A percentile compares a stretch with the other conserved stretches of the same genome.
Evolutionary conservation across 2,329 filamentous ascomycete genomes (phyloP).

Genomic region (Nannizziopsis barbatae): DNA sequence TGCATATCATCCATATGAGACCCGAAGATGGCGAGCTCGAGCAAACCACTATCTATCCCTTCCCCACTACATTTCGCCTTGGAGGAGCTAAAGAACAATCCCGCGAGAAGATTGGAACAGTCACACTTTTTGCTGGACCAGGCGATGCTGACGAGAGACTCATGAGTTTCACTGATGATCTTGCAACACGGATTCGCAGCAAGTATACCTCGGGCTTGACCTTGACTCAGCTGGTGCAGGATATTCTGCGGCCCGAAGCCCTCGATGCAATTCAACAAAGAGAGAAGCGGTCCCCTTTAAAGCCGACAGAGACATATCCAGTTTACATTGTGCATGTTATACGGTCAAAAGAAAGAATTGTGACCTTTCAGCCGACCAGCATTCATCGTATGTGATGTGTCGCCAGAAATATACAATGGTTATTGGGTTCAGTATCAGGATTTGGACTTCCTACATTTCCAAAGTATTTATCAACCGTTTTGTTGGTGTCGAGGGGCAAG

Average conservation of each 20-base stretch:
- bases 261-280: conserved; percentile 10
- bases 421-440: no score
- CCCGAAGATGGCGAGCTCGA: conserved; percentile 10
- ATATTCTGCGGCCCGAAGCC: conserved; percentile 8
- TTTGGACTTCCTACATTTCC: no score
- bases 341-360: conserved; percentile 7
- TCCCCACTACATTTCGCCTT: conserved; percentile 1
- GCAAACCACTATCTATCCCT: neutral
- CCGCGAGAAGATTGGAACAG: conserved; percentile 10
- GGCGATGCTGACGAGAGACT: neutral
- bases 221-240: conserved; percentile 1
- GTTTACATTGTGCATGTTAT: conserved; percentile 8
- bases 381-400: no score
- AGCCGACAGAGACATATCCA: conserved; percentile 8
- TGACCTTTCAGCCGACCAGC: no score
- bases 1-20: conserved; percentile 7
- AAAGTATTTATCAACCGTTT: no score
- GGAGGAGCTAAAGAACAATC: conserved; percentile 6
- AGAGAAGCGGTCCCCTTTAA: conserved; percentile 1
- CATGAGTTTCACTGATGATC: conserved; percentile 4
- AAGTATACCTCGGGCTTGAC: neutral
- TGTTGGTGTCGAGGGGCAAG: no score
- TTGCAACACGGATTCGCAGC: conserved; percentile 6
- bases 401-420: no score
- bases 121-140: conserved; percentile 6